phyloP scores from a whole-genome alignment of 1,284 basidiomycete genomes.

The Takashimella tepidaria region DNA sequence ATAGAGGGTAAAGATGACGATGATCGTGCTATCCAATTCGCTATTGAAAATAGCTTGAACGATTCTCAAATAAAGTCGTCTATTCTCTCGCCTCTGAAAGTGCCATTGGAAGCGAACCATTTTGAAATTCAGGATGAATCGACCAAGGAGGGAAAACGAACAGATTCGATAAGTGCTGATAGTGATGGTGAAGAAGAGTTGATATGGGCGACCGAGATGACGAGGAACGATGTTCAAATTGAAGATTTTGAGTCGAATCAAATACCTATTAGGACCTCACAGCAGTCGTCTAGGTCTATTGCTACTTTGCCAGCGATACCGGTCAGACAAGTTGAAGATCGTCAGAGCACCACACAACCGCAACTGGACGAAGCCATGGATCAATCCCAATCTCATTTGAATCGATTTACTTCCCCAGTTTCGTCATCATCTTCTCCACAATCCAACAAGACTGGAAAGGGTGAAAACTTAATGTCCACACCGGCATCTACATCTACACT shows the following conservation, averaged over 20 bases:
- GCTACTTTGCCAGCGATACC: conserved; percentile 10
- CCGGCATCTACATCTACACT: conserved; percentile 2
- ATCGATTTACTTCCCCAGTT: too few species aligned
- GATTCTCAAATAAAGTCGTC: neutral
- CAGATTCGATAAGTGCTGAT: neutral
- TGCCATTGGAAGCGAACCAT: too few species aligned
- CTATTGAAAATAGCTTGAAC: conserved; percentile 21
- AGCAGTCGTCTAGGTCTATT: neutral
- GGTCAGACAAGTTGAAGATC: too few species aligned
- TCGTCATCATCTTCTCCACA: too few species aligned
- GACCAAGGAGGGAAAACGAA: neutral
- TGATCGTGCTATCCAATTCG: conserved; percentile 22
- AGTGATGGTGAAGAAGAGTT: neutral
- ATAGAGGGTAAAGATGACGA: conserved; percentile 10
- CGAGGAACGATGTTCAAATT: neutral
- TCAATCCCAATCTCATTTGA: too few species aligned
- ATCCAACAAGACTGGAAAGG: too few species aligned
- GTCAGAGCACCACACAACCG: too few species aligned
- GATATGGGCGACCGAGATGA: neutral
- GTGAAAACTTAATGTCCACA: too few species aligned
- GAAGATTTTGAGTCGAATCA: neutral
- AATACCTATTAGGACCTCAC: neutral
- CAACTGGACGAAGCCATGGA: too few species aligned
- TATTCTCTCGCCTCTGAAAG: too few species aligned
- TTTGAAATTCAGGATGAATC: neutral